A percentile compares a stretch with the other conserved stretches of the same genome.
These are phyloP conservation scores for Calocera cornea DNA, from an alignment of 768 basidiomycete genomes.

Conservation along the genomic window DNA sequence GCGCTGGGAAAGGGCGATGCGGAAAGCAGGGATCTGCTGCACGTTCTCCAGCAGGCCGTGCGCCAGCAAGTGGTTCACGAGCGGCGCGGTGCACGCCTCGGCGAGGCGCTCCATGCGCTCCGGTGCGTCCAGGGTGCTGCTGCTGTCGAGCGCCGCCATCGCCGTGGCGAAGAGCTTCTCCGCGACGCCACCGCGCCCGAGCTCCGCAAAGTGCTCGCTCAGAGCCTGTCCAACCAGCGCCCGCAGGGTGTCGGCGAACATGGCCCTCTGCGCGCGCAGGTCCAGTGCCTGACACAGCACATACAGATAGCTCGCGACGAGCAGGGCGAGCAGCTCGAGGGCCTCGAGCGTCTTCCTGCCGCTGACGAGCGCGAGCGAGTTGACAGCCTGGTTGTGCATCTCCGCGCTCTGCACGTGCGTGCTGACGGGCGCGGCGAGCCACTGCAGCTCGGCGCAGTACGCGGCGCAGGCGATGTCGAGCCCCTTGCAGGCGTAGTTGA, in stretches of 20 bases:
- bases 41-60: constrained; percentile 13
- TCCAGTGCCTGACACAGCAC: constrained; percentile 71
- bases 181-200: constrained; percentile 35
- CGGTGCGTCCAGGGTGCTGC: constrained; percentile 55
- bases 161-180: constrained; percentile 28
- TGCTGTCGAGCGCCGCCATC: constrained; percentile 29
- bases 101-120: constrained; percentile 62
- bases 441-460: constrained; percentile 69
- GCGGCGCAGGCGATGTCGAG: constrained; percentile 74
- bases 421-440: constrained; percentile 68
- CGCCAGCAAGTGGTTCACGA: constrained; percentile 44
- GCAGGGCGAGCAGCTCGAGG: constrained; percentile 60
- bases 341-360: constrained; percentile 67
- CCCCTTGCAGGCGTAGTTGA: constrained; percentile 75
- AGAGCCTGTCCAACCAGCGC: constrained; percentile 40
- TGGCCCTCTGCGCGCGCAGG: constrained; percentile 51
- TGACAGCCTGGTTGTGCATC: constrained; percentile 87
- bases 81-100: constrained; percentile 41
- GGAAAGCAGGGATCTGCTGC: constrained; percentile 37
- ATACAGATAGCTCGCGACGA: constrained; percentile 65
- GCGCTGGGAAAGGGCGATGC: constrained; percentile 37
- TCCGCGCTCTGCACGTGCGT: constrained; percentile 78
- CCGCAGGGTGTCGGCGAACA: not conserved
- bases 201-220: constrained; percentile 34
- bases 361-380: constrained; percentile 74